Evolutionary conservation across 768 basidiomycete genomes (phyloP).

Genomic region (Psilocybe subaeruginosa): DNA sequence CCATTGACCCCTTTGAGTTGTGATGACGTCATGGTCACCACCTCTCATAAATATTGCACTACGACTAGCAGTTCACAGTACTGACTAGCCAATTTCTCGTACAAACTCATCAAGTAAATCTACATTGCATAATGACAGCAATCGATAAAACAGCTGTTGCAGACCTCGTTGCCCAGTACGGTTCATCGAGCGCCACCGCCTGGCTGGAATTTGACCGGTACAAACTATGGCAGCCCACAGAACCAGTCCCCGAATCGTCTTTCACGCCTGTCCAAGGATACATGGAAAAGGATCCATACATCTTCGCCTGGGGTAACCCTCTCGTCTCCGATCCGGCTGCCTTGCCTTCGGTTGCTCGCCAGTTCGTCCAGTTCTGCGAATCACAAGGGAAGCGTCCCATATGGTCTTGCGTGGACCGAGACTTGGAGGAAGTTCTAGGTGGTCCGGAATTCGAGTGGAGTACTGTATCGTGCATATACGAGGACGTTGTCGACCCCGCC

Average conservation of each 20-base stretch:
- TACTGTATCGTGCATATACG: conserved; percentile 63
- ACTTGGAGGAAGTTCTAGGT: conserved; percentile 53
- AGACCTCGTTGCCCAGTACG: conserved; percentile 63
- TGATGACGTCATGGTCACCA: background rate
- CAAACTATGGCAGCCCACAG: conserved; percentile 45
- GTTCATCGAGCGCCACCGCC: conserved; percentile 69
- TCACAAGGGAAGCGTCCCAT: conserved; percentile 52
- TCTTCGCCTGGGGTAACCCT: conserved; percentile 69
- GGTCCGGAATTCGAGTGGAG: conserved; percentile 53
- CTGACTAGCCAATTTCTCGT: too few species aligned
- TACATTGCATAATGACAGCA: conserved; percentile 2
- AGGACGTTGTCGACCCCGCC: conserved; percentile 58
- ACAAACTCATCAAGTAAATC: background rate
- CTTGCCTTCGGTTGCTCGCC: conserved; percentile 35
- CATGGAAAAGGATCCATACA: conserved; percentile 51
- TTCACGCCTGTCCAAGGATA: conserved; percentile 62
- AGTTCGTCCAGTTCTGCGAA: conserved; percentile 48
- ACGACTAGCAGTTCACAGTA: too few species aligned
- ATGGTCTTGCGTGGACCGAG: conserved; percentile 61
- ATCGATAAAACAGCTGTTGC: conserved; percentile 36
- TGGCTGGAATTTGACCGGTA: conserved; percentile 69
- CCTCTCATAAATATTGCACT: background rate
- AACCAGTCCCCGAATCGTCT: conserved; percentile 37
- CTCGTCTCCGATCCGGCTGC: conserved; percentile 47
- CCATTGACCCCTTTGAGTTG: background rate